A percentile compares a stretch with the other conserved stretches of the same genome.
Conservation (phyloP, 768 basidiomycete genomes). For the Neoboletus magnificus region DNA sequence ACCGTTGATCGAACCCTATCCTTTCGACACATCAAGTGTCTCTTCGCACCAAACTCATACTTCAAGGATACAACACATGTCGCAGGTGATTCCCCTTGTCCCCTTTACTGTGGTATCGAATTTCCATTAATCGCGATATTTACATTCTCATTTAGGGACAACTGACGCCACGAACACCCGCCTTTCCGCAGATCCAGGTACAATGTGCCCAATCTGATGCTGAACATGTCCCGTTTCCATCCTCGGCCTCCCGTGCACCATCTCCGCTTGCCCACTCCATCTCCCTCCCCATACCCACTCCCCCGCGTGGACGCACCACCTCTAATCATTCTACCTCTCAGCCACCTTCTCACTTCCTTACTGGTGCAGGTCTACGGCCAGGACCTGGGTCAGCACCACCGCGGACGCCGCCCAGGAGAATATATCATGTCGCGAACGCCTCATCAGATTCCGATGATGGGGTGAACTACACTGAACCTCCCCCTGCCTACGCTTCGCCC, state of each 20-base stretch:
- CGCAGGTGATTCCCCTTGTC: constrained; percentile 13
- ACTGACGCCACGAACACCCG: constrained; percentile 16
- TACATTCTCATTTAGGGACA: constrained; percentile 8
- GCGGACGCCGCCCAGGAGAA: constrained; percentile 37
- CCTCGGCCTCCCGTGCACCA: constrained; percentile 10
- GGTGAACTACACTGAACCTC: constrained; percentile 36
- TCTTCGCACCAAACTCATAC: constrained; percentile 20
- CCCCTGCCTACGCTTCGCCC: constrained; percentile 44
- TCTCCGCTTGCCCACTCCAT: constrained; percentile 26
- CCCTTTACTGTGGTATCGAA: not conserved
- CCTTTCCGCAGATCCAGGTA: constrained; percentile 26
- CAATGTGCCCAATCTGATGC: constrained; percentile 20
- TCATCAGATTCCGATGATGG: constrained; percentile 24
- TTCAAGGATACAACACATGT: constrained; percentile 1
- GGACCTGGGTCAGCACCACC: constrained; percentile 16
- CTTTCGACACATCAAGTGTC: constrained; percentile 20
- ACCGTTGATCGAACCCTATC: constrained; percentile 20
- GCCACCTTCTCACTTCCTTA: constrained; percentile 7
- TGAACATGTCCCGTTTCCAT: constrained; percentile 6
- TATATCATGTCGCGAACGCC: constrained; percentile 43
- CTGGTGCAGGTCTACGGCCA: not conserved
- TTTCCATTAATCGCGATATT: not conserved
- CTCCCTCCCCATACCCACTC: constrained; percentile 19
- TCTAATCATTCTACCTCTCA: constrained; percentile 10
- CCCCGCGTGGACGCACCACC: constrained; percentile 3